Percentiles rank a stretch among this genome's conserved stretches.
Evolutionary conservation across 2,329 filamentous ascomycete species (phyloP).

Genomic region (Exophiala xenobiotica): DNA sequence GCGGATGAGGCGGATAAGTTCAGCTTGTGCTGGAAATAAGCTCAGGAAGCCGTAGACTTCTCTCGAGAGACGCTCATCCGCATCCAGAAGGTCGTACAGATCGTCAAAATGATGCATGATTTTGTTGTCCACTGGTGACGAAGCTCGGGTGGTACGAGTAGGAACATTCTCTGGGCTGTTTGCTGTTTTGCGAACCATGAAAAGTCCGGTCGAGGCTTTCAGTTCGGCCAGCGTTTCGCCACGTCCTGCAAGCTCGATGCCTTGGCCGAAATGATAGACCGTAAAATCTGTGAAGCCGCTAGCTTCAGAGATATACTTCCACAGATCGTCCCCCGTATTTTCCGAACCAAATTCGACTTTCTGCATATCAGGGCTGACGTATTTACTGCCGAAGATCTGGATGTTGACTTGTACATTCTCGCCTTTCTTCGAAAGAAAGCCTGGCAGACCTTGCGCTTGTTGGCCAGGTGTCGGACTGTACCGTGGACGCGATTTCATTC

Average conservation of each 20-base stretch:
- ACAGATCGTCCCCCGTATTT: conserved; percentile 69
- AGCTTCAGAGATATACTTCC: conserved; percentile 63
- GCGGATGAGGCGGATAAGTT: conserved; percentile 60
- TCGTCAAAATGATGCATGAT: conserved; percentile 80
- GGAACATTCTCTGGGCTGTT: conserved; percentile 28
- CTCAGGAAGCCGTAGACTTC: conserved; percentile 72
- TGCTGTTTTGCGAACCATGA: conserved; percentile 24
- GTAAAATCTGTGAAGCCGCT: conserved; percentile 77
- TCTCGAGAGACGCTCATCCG: conserved; percentile 67
- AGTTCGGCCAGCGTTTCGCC: conserved; percentile 32
- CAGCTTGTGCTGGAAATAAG: conserved; percentile 67
- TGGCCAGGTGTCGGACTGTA: conserved; percentile 51
- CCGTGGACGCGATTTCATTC: conserved; percentile 52
- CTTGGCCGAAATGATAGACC: conserved; percentile 54
- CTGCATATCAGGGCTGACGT: conserved; percentile 18
- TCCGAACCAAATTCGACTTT: conserved; percentile 60
- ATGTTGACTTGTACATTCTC: conserved; percentile 43
- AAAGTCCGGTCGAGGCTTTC: conserved; percentile 46
- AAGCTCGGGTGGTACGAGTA: conserved; percentile 45
- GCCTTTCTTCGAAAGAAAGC: conserved; percentile 39
- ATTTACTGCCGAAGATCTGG: conserved; percentile 23
- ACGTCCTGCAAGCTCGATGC: conserved; percentile 21
- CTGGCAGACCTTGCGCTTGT: conserved; percentile 57
- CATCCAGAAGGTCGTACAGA: conserved; percentile 75
- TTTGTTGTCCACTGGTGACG: conserved; percentile 68